Evolutionary conservation across 495 filamentous ascomycete genomes (phyloP), one percentile per base, ranked within the genome.

Genomic region (Xylaria sp.): DNA sequence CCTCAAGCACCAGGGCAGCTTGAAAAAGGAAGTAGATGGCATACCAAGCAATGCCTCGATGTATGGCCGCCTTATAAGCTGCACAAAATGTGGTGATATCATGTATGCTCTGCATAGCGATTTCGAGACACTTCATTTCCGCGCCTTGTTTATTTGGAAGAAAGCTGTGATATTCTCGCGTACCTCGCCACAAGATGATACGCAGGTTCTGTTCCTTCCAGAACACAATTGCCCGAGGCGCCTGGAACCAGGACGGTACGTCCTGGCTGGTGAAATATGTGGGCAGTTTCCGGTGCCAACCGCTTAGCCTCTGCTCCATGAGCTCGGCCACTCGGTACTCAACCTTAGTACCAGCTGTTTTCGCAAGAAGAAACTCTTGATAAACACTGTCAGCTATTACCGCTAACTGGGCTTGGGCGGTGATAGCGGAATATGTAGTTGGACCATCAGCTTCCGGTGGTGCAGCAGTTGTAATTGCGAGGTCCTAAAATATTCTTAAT

Each of bases 131-230:
- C 48, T 53, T 41, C 3, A 17, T 21, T 19, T 21, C 33, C 2
- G 33, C 33, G 14, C 43, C n/a, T 33, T 33, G 64, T 31, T 24
- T 37, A 21, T 53, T 37, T 9, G 40, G 64, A 17, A 67, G 24
- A 33, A 59, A 37, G 21, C 57, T 37, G 57, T 59, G 35, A 37
- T 37, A 12, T 8, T 59, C 57, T 59, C 19, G 33, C 6, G 57
- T 37, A 17, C 57, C 57, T 40, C 57, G 57, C 57, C 57, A 59
- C 2, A 59, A 5, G 19, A 67, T 69, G 70, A 80, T 81, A n/a
- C 79, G 66, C 4, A 81, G 43, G 61, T 81, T 80, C 53, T 77
- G 70, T n/a, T 73, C 79, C 44, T 77, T 78, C 69, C 77, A 79
- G 6, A 72, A 33, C 4, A 81, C 67, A 1, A 81, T 63, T 11